Evolutionary conservation across 352 stramenopile species (phyloP).

Genomic region (Phytophthora capsici): DNA sequence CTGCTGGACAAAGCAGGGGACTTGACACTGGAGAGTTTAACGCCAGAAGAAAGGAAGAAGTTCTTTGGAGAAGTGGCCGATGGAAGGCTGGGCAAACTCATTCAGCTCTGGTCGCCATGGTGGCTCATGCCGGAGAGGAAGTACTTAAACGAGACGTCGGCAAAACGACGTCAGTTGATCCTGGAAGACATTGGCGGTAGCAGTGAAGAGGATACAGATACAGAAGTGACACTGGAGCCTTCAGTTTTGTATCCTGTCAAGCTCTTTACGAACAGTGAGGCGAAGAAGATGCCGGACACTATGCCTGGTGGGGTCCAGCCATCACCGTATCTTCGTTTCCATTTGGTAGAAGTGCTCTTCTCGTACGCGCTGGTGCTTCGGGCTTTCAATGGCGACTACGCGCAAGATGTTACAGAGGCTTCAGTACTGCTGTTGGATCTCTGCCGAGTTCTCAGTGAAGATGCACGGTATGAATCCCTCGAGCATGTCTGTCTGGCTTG

Average conservation of each 20-base stretch:
- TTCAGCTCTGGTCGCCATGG: conserved; percentile 78
- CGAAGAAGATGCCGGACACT: conserved; percentile 41
- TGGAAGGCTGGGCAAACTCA: conserved; percentile 66
- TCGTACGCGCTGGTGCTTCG: conserved; percentile 76
- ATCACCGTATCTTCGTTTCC: conserved; percentile 55
- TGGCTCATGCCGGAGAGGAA: conserved; percentile 52
- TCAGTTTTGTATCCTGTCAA: conserved; percentile 49
- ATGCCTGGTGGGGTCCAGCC: conserved; percentile 36
- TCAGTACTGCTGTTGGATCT: conserved; percentile 51
- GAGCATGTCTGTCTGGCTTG: conserved; percentile 54
- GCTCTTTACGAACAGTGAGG: conserved; percentile 54
- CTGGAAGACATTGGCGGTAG: conserved; percentile 46
- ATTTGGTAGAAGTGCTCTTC: conserved; percentile 76
- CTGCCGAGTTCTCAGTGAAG: conserved; percentile 52
- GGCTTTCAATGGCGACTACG: conserved; percentile 81
- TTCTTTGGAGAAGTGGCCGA: conserved; percentile 74
- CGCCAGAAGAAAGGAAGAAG: conserved; percentile 51
- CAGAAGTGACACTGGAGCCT: conserved; percentile 3
- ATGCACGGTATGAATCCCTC: conserved; percentile 55
- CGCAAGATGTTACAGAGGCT: conserved; percentile 60
- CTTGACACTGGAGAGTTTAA: conserved; percentile 72
- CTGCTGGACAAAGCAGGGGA: conserved; percentile 49
- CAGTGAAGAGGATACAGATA: conserved; percentile 9
- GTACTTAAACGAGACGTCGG: conserved; percentile 64
- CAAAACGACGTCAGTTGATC: conserved; percentile 49